These are phyloP conservation scores for Ormosia semicastrata DNA, from an alignment of 306 rosid species.

Conservation along the genomic window DNA sequence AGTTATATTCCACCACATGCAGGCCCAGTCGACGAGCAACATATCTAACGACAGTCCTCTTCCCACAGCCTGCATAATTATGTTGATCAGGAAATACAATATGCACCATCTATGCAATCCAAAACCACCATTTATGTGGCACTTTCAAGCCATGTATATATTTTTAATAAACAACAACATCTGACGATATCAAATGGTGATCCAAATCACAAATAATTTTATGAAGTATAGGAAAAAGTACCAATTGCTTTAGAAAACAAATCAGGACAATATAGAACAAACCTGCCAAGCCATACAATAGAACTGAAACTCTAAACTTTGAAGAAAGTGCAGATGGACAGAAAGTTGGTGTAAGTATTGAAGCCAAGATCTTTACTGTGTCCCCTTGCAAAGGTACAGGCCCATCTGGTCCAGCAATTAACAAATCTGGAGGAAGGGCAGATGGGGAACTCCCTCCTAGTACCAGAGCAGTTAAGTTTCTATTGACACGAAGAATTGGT, in stretches of 20 bases:
- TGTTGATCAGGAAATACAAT: constrained; percentile 25
- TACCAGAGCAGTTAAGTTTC: constrained; percentile 77
- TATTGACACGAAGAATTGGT: constrained; percentile 62
- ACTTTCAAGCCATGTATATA: not conserved
- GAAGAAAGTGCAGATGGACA: constrained; percentile 86
- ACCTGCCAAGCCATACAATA: constrained; percentile 86
- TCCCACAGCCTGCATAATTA: constrained; percentile 80
- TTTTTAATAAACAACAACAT: constrained; percentile 15
- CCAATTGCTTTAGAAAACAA: not conserved
- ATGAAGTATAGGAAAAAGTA: not conserved
- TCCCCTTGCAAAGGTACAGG: constrained; percentile 78
- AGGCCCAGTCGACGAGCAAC: constrained; percentile 86
- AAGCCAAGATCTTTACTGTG: constrained; percentile 72
- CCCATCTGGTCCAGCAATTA: constrained; percentile 54
- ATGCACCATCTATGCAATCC: constrained; percentile 17
- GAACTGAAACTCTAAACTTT: constrained; percentile 85
- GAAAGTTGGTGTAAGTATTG: constrained; percentile 72
- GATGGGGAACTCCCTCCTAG: constrained; percentile 84
- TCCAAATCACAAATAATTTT: constrained; percentile 12
- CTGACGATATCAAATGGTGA: constrained; percentile 6
- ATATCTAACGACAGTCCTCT: constrained; percentile 80
- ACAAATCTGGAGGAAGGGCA: constrained; percentile 79
- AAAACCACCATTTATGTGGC: constrained; percentile 21
- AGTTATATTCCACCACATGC: constrained; percentile 91
- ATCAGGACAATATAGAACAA: constrained; percentile 28